Conservation (phyloP, 176 grass and related monocot species). For the Paspalum vaginatum region DNA sequence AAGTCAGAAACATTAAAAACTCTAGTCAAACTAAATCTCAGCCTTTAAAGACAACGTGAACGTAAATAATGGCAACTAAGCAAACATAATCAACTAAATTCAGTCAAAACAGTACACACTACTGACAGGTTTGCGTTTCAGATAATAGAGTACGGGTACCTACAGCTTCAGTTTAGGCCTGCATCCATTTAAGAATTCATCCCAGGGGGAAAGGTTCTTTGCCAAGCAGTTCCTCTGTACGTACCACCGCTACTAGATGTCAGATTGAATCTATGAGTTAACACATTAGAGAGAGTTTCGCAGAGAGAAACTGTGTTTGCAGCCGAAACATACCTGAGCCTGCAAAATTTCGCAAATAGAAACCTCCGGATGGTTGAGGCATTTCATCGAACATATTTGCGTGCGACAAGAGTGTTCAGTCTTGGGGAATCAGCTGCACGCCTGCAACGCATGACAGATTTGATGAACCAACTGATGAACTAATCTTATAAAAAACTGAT, state of each 20-base stretch:
- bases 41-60: not conserved
- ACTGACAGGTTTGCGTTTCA: slow-evolving; percentile 10
- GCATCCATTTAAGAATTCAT: not conserved
- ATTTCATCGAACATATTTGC: slow-evolving; percentile 26
- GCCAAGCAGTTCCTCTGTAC: not conserved
- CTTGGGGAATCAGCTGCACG: not conserved
- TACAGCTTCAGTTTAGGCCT: not conserved
- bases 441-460: not conserved
- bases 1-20: not conserved
- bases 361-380: not conserved
- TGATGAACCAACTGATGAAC: not conserved
- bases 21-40: not conserved
- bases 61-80: not conserved
- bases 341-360: not conserved
- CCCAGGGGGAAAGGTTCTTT: not conserved
- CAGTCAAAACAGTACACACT: not conserved
- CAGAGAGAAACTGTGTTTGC: not conserved
- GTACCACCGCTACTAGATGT: not conserved
- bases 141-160: not conserved
- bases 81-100: not conserved
- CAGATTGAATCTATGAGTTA: not conserved
- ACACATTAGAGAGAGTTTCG: not conserved
- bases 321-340: not conserved
- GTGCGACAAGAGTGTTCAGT: not conserved
- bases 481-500: too few relatives aligned